Percentiles rank a stretch among this genome's conserved stretches.
Evolutionary conservation across 257 asterid species (phyloP).

Genomic region (Ilex asprella): DNA sequence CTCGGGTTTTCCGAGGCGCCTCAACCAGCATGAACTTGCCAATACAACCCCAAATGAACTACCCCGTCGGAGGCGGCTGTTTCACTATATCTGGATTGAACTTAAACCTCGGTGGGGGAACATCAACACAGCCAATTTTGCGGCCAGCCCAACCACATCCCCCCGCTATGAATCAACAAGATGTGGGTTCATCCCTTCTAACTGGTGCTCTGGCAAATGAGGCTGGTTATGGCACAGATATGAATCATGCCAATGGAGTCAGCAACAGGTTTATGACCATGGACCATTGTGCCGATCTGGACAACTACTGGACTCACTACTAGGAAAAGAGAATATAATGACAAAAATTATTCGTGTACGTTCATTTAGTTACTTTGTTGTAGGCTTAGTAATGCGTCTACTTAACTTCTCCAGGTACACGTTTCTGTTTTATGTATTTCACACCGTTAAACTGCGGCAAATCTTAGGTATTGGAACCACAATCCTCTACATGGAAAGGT

Average conservation of each 20-base stretch:
- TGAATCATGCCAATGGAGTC: constrained; percentile 25
- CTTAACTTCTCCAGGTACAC: no score
- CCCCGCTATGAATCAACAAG: constrained; percentile 37
- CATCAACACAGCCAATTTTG: constrained; percentile 27
- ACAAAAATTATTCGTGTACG: not conserved
- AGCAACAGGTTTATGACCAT: constrained; percentile 38
- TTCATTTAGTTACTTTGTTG: no score
- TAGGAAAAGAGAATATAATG: not conserved
- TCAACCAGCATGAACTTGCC: constrained; percentile 39
- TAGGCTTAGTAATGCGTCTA: no score
- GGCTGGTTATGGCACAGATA: constrained; percentile 27
- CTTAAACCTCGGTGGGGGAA: constrained; percentile 49
- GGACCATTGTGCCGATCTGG: constrained; percentile 64
- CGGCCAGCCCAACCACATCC: constrained; percentile 25
- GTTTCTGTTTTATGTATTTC: no score
- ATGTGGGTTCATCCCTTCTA: constrained; percentile 29
- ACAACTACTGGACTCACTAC: constrained; percentile 58
- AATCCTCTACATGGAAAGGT: no score
- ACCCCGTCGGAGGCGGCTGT: constrained; percentile 22
- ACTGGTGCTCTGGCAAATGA: constrained; percentile 17
- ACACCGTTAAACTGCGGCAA: no score
- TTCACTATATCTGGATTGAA: constrained; percentile 77
- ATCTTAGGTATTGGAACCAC: no score
- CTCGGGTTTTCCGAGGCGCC: constrained; percentile 26
- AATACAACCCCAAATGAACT: constrained; percentile 39